Evolutionary conservation across 768 basidiomycete genomes (phyloP).

Genomic region (Leccinum incarnatum): DNA sequence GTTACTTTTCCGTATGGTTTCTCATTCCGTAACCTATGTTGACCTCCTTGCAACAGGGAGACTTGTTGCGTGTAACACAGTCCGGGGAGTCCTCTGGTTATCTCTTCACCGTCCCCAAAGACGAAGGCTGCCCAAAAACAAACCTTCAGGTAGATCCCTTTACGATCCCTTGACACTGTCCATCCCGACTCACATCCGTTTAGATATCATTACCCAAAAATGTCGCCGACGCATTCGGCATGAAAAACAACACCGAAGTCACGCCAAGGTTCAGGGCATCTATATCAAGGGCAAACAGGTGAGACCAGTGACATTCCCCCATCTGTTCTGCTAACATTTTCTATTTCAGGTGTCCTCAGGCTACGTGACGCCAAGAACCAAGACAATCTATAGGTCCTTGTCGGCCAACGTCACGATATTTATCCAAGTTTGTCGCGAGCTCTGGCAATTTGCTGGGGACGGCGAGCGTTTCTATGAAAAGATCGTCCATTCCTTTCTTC

Average conservation of each 20-base stretch:
- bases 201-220: slow-evolving; percentile 76
- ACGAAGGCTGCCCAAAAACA: slow-evolving; percentile 57
- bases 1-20: neutral
- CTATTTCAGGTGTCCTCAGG: slow-evolving; percentile 72
- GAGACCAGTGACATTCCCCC: slow-evolving; percentile 7
- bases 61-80: slow-evolving; percentile 58
- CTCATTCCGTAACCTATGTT: neutral
- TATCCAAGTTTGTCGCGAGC: slow-evolving; percentile 93
- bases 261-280: slow-evolving; percentile 79
- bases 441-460: slow-evolving; percentile 96
- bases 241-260: slow-evolving; percentile 74
- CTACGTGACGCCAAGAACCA: slow-evolving; percentile 77
- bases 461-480: slow-evolving; percentile 97
- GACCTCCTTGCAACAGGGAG: slow-evolving; percentile 43
- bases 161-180: neutral
- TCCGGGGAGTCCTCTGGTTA: slow-evolving; percentile 43
- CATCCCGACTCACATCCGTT: neutral
- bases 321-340: slow-evolving; percentile 1
- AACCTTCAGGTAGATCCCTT: slow-evolving; percentile 55
- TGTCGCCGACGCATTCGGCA: slow-evolving; percentile 61
- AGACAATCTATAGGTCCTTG: slow-evolving; percentile 83
- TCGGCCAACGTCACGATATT: slow-evolving; percentile 92
- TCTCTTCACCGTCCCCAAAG: slow-evolving; percentile 66
- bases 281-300: slow-evolving; percentile 71
- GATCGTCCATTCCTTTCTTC: slow-evolving; percentile 95